phyloP scores from a whole-genome alignment of 2,329 filamentous ascomycete genomes.

The Hypoxylon sp. region DNA sequence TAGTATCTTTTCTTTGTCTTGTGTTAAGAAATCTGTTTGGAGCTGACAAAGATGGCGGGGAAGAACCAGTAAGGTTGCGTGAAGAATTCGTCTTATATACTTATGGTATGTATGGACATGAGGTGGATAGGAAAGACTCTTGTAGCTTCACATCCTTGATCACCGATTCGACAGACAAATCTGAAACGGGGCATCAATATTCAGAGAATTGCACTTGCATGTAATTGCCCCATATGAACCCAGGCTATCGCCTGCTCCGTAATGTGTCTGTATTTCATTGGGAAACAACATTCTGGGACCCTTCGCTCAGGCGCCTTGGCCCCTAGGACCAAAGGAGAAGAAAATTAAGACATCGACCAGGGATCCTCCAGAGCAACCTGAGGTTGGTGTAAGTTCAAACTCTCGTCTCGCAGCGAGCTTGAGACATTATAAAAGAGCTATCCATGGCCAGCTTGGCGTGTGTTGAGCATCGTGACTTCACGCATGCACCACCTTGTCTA shows the following conservation, averaged over 20 bases:
- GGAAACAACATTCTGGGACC: slow-evolving; percentile 22
- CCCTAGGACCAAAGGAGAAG: slow-evolving; percentile 14
- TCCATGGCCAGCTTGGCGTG: slow-evolving; percentile 8
- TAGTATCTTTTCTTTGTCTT: slow-evolving; percentile 48
- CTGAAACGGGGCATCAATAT: slow-evolving; percentile 26
- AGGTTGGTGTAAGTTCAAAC: slow-evolving; percentile 9
- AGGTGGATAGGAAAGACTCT: neutral
- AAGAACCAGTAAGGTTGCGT: slow-evolving; percentile 24
- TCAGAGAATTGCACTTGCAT: slow-evolving; percentile 38
- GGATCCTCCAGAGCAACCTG: slow-evolving; percentile 1
- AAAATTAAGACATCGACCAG: slow-evolving; percentile 1
- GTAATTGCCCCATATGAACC: slow-evolving; percentile 21
- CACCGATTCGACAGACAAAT: slow-evolving; percentile 25
- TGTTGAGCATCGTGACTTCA: slow-evolving; percentile 22
- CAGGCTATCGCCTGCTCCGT: slow-evolving; percentile 19
- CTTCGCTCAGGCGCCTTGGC: slow-evolving; percentile 9
- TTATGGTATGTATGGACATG: no score
- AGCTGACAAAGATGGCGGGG: slow-evolving; percentile 26
- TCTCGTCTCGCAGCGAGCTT: slow-evolving; percentile 15
- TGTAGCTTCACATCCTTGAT: slow-evolving; percentile 13
- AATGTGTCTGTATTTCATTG: slow-evolving; percentile 12
- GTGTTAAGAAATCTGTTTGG: slow-evolving; percentile 10
- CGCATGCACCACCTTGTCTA: slow-evolving; percentile 5
- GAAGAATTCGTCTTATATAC: slow-evolving; percentile 22
- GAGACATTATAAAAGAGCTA: slow-evolving; percentile 11